Percentiles rank a stretch among this genome's conserved stretches.
Evolutionary conservation across 1,284 basidiomycete genomes (phyloP).

Genomic region (Rhodotorula sp.): DNA sequence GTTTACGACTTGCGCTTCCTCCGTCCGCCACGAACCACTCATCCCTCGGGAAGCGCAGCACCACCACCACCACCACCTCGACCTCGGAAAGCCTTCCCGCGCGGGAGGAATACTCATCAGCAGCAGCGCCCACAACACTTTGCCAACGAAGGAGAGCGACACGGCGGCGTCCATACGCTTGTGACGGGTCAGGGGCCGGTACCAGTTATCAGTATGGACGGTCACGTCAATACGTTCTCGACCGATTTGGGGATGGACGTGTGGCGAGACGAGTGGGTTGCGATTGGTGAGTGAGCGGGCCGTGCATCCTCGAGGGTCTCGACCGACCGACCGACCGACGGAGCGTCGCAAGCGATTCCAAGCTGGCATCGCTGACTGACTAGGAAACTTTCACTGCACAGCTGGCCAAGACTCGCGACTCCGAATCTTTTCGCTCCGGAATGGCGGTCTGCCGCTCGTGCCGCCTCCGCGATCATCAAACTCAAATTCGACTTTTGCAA

Average conservation of each 20-base stretch:
- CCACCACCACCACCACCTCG: too few relatives aligned
- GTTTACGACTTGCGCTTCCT: slow-evolving; percentile 31
- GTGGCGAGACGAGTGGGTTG: slow-evolving; percentile 31
- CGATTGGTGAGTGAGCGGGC: slow-evolving; percentile 5
- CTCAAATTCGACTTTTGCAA: not conserved
- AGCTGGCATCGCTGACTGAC: not conserved
- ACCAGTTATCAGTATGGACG: slow-evolving; percentile 2
- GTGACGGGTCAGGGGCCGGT: not conserved
- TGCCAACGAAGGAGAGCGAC: not conserved
- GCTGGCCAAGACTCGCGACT: slow-evolving; percentile 29
- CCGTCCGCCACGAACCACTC: not conserved
- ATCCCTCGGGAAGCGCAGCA: not conserved
- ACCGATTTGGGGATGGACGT: slow-evolving; percentile 25
- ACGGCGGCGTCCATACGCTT: not conserved
- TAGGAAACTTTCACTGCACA: not conserved
- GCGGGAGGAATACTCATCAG: not conserved
- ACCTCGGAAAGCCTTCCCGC: not conserved
- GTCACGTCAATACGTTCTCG: slow-evolving; percentile 26
- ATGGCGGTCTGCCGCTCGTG: not conserved
- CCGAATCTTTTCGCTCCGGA: slow-evolving; percentile 31
- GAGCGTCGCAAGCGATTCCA: too few relatives aligned
- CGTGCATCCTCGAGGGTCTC: too few relatives aligned
- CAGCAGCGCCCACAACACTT: not conserved
- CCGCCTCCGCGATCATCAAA: not conserved
- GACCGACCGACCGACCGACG: too few relatives aligned